phyloP scores from a whole-genome alignment of 2,329 filamentous ascomycete genomes.

The Colletotrichum falcatum region DNA sequence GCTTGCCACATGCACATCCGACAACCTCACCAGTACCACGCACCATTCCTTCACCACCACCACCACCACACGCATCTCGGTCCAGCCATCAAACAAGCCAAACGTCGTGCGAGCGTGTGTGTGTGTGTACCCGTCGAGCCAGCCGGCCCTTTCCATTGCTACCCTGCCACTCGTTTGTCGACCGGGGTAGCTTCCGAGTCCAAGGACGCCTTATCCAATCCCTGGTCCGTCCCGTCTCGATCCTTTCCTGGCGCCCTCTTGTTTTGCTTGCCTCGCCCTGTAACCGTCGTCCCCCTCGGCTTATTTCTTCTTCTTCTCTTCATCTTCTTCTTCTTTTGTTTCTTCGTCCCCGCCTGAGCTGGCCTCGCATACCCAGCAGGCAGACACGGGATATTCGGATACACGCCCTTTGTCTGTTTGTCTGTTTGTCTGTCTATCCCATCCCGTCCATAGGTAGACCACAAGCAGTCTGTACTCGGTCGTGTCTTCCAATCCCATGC shows the following conservation, averaged over 20 bases:
- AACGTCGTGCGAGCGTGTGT: neutral
- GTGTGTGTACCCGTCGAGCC: neutral
- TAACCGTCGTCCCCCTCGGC: too few relatives aligned
- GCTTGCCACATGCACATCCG: neutral
- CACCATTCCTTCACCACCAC: neutral
- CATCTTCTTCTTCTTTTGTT: too few relatives aligned
- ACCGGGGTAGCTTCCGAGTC: constrained; percentile 25
- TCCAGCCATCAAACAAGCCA: neutral
- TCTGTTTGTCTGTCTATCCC: neutral
- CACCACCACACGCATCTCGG: neutral
- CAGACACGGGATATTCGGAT: neutral
- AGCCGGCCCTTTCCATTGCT: constrained; percentile 24
- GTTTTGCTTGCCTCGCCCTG: constrained; percentile 16
- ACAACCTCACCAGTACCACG: neutral
- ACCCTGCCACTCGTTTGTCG: constrained; percentile 8
- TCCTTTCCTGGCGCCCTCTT: constrained; percentile 8
- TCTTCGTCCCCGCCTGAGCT: neutral
- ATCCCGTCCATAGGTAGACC: too few relatives aligned
- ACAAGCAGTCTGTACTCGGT: too few relatives aligned
- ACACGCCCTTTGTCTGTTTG: neutral
- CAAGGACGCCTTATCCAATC: neutral
- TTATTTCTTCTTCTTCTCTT: too few relatives aligned
- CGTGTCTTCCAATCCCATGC: neutral
- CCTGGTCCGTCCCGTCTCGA: constrained; percentile 5
- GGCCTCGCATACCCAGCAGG: neutral